Evolutionary conservation across 768 basidiomycete genomes (phyloP).

Genomic region (Suillus bovinus): DNA sequence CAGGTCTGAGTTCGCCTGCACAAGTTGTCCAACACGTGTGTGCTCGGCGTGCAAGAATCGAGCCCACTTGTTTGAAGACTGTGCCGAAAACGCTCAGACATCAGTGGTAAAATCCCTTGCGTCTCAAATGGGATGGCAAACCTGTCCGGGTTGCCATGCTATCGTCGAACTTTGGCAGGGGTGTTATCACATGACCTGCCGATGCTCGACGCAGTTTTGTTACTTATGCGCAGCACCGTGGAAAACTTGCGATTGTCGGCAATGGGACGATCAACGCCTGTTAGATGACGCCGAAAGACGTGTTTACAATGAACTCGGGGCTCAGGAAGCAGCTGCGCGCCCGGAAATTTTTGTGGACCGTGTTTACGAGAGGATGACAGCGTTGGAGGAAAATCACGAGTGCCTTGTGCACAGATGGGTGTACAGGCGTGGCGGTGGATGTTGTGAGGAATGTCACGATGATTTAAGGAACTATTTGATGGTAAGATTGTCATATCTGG

Average conservation of each 20-base stretch:
- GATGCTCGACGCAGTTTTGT: constrained; percentile 52
- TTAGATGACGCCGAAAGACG: constrained; percentile 26
- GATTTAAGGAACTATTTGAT: constrained; percentile 43
- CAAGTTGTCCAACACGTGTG: constrained; percentile 37
- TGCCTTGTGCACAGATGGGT: constrained; percentile 51
- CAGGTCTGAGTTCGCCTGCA: constrained; percentile 35
- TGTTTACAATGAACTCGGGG: constrained; percentile 25
- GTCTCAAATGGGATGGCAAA: constrained; percentile 51
- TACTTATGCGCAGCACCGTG: constrained; percentile 63
- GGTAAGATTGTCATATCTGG: constrained; percentile 35
- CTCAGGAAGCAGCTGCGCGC: constrained; percentile 11
- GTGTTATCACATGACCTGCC: constrained; percentile 68
- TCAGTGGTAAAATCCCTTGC: constrained; percentile 49
- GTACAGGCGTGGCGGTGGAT: constrained; percentile 41
- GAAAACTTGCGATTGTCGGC: constrained; percentile 61
- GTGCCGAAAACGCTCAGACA: constrained; percentile 43
- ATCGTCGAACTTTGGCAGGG: constrained; percentile 58
- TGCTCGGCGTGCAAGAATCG: constrained; percentile 52
- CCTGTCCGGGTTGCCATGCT: constrained; percentile 57
- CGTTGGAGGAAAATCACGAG: constrained; percentile 51
- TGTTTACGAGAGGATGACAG: constrained; percentile 27
- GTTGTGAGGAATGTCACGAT: constrained; percentile 47
- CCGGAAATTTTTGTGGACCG: constrained; percentile 22
- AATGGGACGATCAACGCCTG: constrained; percentile 60
- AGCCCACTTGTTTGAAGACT: constrained; percentile 42